Evolutionary conservation across 495 filamentous ascomycete genomes (phyloP).

Genomic region (Amphirosellinia nigrospora): DNA sequence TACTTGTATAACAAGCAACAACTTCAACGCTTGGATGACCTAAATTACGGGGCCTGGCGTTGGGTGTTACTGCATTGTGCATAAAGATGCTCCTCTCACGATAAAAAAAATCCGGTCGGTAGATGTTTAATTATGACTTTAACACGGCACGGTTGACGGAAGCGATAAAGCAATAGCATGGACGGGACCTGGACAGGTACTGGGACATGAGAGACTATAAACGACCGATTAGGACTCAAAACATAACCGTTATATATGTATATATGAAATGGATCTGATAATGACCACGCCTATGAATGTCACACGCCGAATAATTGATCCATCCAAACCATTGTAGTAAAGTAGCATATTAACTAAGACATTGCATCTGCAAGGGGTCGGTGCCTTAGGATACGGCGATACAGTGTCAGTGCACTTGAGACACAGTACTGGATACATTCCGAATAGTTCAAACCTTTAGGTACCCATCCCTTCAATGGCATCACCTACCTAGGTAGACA

Average conservation of each 20-base stretch:
- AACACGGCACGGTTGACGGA: constrained; percentile 11
- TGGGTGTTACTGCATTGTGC: constrained; percentile 42
- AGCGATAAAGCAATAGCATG: constrained; percentile 25
- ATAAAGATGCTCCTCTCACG: constrained; percentile 59
- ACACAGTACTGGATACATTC: no score
- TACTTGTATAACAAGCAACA: constrained; percentile 35
- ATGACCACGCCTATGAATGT: not conserved
- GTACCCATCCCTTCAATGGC: no score
- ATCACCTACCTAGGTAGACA: no score
- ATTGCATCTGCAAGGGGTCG: not conserved
- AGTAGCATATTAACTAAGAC: not conserved
- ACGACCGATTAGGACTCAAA: constrained; percentile 9
- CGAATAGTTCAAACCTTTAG: not conserved
- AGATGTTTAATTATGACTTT: constrained; percentile 29
- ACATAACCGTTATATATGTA: constrained; percentile 30
- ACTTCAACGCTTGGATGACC: constrained; percentile 27
- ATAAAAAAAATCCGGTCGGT: constrained; percentile 39
- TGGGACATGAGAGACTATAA: constrained; percentile 24
- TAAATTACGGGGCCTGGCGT: constrained; percentile 36
- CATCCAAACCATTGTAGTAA: not conserved
- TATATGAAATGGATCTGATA: constrained; percentile 1
- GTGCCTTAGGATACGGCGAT: not conserved
- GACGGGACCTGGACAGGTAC: constrained; percentile 28
- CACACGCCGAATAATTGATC: not conserved
- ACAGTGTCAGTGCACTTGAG: no score